Conservation (phyloP, 2,329 filamentous ascomycete genomes). For the Colletotrichum sp. region DNA sequence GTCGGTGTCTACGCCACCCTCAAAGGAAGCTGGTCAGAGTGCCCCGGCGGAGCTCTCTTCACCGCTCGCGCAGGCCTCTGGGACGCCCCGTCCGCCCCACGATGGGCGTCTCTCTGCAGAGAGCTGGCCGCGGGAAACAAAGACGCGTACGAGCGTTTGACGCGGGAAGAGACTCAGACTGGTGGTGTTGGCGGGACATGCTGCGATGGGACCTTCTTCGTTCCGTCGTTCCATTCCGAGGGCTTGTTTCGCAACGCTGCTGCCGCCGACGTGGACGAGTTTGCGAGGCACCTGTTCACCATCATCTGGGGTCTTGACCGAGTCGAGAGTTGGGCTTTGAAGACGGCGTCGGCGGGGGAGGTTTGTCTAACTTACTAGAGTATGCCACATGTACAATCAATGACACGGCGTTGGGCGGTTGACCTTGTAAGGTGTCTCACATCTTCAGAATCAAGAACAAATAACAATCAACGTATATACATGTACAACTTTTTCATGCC, state of each 20-base stretch:
- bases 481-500: slow-evolving; percentile 18
- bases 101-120: slow-evolving; percentile 24
- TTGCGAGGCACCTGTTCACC: slow-evolving; percentile 9
- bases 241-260: neutral
- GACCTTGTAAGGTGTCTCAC: neutral
- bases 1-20: slow-evolving; percentile 23
- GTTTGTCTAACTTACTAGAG: neutral
- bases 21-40: slow-evolving; percentile 16
- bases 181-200: no score
- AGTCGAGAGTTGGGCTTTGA: slow-evolving; percentile 12
- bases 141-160: neutral
- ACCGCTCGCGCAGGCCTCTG: slow-evolving; percentile 31
- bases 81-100: slow-evolving; percentile 27
- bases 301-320: slow-evolving; percentile 13
- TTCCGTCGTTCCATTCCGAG: neutral
- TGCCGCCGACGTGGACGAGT: slow-evolving; percentile 18
- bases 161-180: neutral
- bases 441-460: neutral
- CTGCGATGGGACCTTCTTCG: neutral
- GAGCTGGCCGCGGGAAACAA: neutral
- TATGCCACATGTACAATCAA: neutral
- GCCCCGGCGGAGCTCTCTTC: slow-evolving; percentile 26
- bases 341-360: neutral
- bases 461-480: neutral
- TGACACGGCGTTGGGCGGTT: neutral